Percentiles rank a stretch among this genome's conserved stretches.
phyloP scores from a whole-genome alignment of 306 rosid genomes.

The Erythrophleum fordii region DNA sequence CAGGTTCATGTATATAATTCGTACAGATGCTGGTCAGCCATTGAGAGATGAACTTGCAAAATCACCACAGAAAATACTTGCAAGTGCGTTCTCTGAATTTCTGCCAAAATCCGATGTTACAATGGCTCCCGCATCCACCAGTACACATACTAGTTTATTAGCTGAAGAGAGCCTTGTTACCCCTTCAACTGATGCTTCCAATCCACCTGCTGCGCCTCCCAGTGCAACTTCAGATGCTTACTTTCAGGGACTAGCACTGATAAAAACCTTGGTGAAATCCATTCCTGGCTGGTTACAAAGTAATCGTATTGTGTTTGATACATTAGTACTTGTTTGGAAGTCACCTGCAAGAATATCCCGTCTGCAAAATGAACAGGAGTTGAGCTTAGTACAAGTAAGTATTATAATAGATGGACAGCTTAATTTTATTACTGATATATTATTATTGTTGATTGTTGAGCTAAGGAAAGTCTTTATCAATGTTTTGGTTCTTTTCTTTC shows the following conservation, averaged over 20 bases:
- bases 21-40: constrained; percentile 94
- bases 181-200: constrained; percentile 61
- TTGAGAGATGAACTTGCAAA: constrained; percentile 98
- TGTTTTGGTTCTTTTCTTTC: constrained; percentile 12
- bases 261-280: constrained; percentile 86
- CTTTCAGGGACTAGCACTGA: constrained; percentile 91
- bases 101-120: constrained; percentile 64
- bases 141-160: constrained; percentile 55
- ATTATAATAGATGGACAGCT: background rate
- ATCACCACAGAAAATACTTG: constrained; percentile 91
- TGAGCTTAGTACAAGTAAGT: constrained; percentile 90
- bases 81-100: constrained; percentile 88
- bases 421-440: constrained; percentile 26
- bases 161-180: constrained; percentile 75
- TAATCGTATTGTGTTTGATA: constrained; percentile 86
- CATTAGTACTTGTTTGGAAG: constrained; percentile 91
- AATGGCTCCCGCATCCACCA: constrained; percentile 65
- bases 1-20: constrained; percentile 92
- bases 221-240: constrained; percentile 75
- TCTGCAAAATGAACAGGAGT: constrained; percentile 90
- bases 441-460: constrained; percentile 26
- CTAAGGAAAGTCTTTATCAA: background rate
- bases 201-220: constrained; percentile 56
- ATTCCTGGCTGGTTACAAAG: constrained; percentile 93
- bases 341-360: constrained; percentile 90